These are phyloP conservation scores for Herpetospermum pedunculosum DNA, from an alignment of 306 rosid genomes.

Conservation along the genomic window DNA sequence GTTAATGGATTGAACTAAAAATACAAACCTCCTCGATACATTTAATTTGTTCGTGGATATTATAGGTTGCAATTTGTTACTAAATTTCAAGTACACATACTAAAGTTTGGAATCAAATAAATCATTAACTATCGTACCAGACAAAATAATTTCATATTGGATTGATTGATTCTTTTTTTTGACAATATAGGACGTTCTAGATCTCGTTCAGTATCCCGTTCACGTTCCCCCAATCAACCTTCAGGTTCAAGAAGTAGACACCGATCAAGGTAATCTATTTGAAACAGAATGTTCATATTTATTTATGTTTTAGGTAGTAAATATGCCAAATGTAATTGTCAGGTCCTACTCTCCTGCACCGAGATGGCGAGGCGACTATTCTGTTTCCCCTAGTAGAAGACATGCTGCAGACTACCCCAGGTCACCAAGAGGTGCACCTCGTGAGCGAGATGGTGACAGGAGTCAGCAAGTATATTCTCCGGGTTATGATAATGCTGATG, in stretches of 20 bases:
- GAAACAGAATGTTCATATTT: not conserved
- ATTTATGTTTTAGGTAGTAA: not conserved
- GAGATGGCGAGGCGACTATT: slow-evolving; percentile 58
- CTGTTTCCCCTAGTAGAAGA: slow-evolving; percentile 66
- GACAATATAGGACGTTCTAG: slow-evolving; percentile 55
- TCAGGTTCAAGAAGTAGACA: slow-evolving; percentile 71
- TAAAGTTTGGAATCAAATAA: not conserved
- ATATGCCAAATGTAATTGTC: slow-evolving; percentile 2
- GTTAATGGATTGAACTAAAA: not conserved
- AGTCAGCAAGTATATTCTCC: slow-evolving; percentile 74
- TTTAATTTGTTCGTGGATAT: not conserved
- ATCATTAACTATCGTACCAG: not conserved
- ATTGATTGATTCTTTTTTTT: not conserved
- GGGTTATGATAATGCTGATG: slow-evolving; percentile 46
- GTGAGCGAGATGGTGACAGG: slow-evolving; percentile 49
- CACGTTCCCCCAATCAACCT: slow-evolving; percentile 66
- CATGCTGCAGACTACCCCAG: slow-evolving; percentile 51
- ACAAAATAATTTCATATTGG: not conserved
- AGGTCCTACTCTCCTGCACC: slow-evolving; percentile 94
- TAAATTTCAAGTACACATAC: not conserved
- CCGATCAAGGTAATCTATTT: slow-evolving; percentile 64
- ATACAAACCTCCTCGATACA: not conserved
- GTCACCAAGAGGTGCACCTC: slow-evolving; percentile 66
- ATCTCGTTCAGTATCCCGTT: slow-evolving; percentile 72
- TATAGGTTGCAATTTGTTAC: not conserved